Evolutionary conservation across 441 rosid genomes (phyloP), one percentile per base, ranked within the genome.

Genomic region (Mallotus japonicus): DNA sequence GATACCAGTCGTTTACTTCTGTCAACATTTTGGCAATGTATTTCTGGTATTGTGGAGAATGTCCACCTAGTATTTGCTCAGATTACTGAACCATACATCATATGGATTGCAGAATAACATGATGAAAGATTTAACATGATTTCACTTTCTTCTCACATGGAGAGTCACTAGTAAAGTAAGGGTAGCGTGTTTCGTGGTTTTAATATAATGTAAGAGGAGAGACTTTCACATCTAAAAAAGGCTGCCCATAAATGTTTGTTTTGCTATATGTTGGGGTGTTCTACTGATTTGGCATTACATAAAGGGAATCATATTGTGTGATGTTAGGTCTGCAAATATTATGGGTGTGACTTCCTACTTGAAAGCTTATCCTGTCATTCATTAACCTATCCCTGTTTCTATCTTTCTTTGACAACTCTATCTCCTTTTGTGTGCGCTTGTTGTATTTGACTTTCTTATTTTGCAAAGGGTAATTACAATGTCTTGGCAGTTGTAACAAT

Each of bases 1-100:
- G 17, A 74, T 59, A 67, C 11, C 40, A 15, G 40, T 73, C 14
- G 8, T 56, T 73, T 58, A 42, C 32, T 73, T 56, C 20, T 55
- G 28, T 56, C 12, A 28, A 17, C 60, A 32, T 28, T 44, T 17
- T 24, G 40, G 28, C 47, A 24, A 28, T 58, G 58, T 5, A 11
- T 59, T 28, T 66, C 16, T 57, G 49, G 60, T 10, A 56, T 0
- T 56, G 13, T 19, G 17, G 28, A 19, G 60, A 19, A 8, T 56
- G 60, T 56, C 7, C 9, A 16, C 57, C 17, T 7, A 17, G 13
- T 54, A 17, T 16, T 56, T 56, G 60, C 28, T 56, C 12, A 19
- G 7, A 56, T 56, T 56, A 56, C 24, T 56, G 32, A 56, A 56
- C 14, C 9, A 11, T 20, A 56, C 28, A 56, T 20, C 32, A 7